Percentiles rank a stretch among this genome's conserved stretches.
Conservation (phyloP, 306 rosid species). For the Dalbergia cultrata region DNA sequence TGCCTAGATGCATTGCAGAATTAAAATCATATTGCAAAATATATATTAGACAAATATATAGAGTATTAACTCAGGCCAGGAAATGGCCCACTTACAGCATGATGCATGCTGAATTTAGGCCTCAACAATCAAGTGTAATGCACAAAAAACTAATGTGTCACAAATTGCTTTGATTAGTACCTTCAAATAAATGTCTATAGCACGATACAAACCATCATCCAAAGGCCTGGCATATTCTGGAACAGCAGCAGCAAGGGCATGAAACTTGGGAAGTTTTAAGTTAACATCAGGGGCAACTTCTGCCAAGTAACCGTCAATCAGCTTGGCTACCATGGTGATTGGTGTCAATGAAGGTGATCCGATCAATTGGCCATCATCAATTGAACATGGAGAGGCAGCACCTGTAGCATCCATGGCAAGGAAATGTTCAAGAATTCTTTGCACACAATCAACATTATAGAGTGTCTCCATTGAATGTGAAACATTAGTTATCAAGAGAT, state of each 20-base stretch:
- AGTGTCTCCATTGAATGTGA: slow-evolving; percentile 96
- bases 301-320: slow-evolving; percentile 95
- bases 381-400: slow-evolving; percentile 80
- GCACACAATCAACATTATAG: slow-evolving; percentile 94
- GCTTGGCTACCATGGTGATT: slow-evolving; percentile 91
- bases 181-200: slow-evolving; percentile 94
- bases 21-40: background rate
- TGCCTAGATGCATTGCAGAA: background rate
- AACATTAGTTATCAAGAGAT: slow-evolving; percentile 95
- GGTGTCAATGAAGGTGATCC: slow-evolving; percentile 96
- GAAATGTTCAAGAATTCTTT: slow-evolving; percentile 89
- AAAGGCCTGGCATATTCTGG: slow-evolving; percentile 96
- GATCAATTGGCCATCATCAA: slow-evolving; percentile 84
- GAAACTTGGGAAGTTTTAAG: slow-evolving; percentile 88
- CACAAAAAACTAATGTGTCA: background rate
- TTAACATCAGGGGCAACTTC: slow-evolving; percentile 99
- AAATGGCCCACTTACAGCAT: slow-evolving; percentile 24
- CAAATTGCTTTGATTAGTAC: slow-evolving; percentile 50
- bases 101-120: background rate
- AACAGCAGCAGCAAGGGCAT: slow-evolving; percentile 92
- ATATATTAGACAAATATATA: background rate
- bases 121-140: background rate
- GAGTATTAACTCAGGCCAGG: slow-evolving; percentile 12
- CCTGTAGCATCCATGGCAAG: slow-evolving; percentile 78
- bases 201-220: slow-evolving; percentile 97